Evolutionary conservation across 2,329 filamentous ascomycete species (phyloP), one percentile per base, ranked within the genome.

Genomic region (Ampelomyces quisqualis): DNA sequence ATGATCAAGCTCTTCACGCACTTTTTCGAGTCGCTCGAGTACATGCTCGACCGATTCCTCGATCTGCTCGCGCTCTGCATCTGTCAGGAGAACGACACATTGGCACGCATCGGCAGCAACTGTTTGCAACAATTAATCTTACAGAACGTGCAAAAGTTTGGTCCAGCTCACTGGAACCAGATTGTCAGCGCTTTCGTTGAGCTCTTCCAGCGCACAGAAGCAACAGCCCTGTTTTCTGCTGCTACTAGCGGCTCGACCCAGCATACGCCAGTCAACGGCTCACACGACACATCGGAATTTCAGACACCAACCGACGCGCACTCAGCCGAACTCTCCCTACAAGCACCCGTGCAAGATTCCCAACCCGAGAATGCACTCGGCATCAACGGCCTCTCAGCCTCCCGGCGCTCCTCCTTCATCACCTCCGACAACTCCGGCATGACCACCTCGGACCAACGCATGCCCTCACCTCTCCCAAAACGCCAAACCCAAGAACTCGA

Each of bases 1-100:
- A 95, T 98, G 88, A 97, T 99, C 58, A 91, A 89, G 1, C 80
- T 99, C 17, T 98, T 98, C 69, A 98, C 94, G 0, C 94, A 99
- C 70, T 98, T 97, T 70, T 99, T 98, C 53, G 88, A 94, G 44
- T 84, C 90, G 0, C 74, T 99, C 7, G 90, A 97, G 70, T 95
- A 95, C 65, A 98, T 99, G 93, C 79, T 99, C 13, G 90, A 96
- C 68, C 80, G 93, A n/a, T 97, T 98, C 68, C 73, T 99, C 24
- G 91, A 97, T 67, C 80, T 99, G 14, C 75, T 99, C 8, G 90
- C 89, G 3, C 79, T 98, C 8, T 99, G 93, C 65, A 98, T 99
- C 49, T 97, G 91, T 65, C 93, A 99, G 68, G 93, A 99, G 65
- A 98, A 98, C 58, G 93, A 99, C 62, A 99, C 94, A 0, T 91